Evolutionary conservation across 2,329 filamentous ascomycete species (phyloP).

Genomic region (Tolypocladium pustulatum): DNA sequence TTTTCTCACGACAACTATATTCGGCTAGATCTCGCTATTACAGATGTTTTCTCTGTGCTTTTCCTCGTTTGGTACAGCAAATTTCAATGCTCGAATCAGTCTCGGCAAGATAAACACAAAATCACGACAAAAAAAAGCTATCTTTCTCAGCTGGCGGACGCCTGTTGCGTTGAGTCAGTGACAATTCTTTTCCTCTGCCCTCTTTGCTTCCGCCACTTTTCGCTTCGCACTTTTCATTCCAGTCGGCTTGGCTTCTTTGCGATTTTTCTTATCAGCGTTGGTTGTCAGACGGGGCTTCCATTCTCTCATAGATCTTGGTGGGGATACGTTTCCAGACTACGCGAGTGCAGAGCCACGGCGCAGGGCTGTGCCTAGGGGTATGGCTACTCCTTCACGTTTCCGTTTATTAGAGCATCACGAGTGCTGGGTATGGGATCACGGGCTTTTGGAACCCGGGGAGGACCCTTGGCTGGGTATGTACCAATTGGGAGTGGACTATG

Average conservation of each 20-base stretch:
- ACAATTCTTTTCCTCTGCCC: not conserved
- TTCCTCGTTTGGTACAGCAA: too few relatives aligned
- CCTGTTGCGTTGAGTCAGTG: not conserved
- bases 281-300: not conserved
- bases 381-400: not conserved
- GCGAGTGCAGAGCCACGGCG: not conserved
- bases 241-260: not conserved
- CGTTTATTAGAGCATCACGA: not conserved
- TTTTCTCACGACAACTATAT: not conserved
- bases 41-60: not conserved
- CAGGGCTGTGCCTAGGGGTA: not conserved
- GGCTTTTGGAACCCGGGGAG: not conserved
- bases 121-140: not conserved
- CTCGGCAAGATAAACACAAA: not conserved
- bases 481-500: not conserved
- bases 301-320: not conserved
- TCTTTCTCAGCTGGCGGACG: not conserved
- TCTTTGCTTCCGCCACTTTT: not conserved
- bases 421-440: not conserved
- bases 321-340: slow-evolving; percentile 2
- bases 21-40: not conserved
- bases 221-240: not conserved
- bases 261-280: not conserved
- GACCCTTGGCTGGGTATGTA: not conserved
- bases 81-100: too few relatives aligned